Evolutionary conservation across 148 eudicot species (phyloP), one percentile per base, ranked within the genome.

Genomic region (Euryodendron excelsum): DNA sequence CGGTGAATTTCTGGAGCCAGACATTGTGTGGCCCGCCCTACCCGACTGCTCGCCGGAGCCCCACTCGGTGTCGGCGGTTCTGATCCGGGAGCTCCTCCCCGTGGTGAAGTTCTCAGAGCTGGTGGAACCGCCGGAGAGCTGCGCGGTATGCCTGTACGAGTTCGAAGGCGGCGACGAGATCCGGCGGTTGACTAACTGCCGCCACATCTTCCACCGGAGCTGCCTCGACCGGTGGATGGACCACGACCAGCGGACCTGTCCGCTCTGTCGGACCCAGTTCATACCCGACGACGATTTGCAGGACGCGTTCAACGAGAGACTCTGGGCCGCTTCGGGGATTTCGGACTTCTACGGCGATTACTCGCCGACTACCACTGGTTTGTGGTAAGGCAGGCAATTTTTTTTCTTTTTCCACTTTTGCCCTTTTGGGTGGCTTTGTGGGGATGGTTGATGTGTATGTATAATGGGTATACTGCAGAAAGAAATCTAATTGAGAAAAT

Each of bases 141-240:
- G 97, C 39, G 91, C 88, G 0, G 90, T 91, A 1, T 94, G 98
- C 50, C 53, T 91, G 85, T 79, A 87, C 78, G 94, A 93, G 23
- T 93, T 91, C 58, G 74, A 81, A 13, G 71, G 69, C 20, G 77
- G 78, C 17, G 98, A 91, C 48, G 94, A 88, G 86, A 83, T 88
- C 81, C 78, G 93, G 72, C 81, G 78, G 84, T 77, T 93, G 77
- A 76, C 78, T 3, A 87, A 89, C 45, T 89, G 96, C 78, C 47
- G 79, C 30, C 90, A 87, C 68, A 58, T 88, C 68, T 85, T 89
- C 20, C 91, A 91, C 60, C 75, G 77, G 73, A 77, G 73, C 72
- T 90, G 96, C 72, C 80, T 90, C 69, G 98, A 87, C 88, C 87
- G 91, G 73, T 90, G 97, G 96, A 84, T 94, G 87, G 94, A 89